Base-by-base conservation (phyloP, 1,284 basidiomycete genomes). In the Spongispora temasekensis region DNA sequence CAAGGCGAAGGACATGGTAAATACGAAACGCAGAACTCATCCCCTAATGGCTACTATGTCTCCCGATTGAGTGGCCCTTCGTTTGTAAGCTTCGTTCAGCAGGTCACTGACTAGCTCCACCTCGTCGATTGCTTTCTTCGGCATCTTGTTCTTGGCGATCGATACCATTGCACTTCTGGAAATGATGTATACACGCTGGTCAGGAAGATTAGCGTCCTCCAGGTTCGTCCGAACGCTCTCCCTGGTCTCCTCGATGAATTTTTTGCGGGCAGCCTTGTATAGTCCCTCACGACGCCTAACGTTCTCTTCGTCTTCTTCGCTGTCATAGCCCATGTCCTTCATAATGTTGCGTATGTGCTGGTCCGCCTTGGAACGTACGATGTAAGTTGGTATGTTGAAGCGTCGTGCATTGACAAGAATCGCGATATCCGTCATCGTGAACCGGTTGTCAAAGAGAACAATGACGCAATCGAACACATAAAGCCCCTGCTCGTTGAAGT, bases 341-440 rank as follows among this genome's bases (percentile, higher is more conserved):
- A 68, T 66, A 32, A 73, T 42, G 57, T 75, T 76, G 31, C 12
- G 31, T 7, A 32, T 32, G 12, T 32, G 31, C 31, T 32, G 31
- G 31, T 32, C 31, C 12, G 31, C 31, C 31, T 32, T 32, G 31
- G 31, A 32, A 7, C 31, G 31, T 32, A 32, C 31, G 31, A 32
- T 32, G 31, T 68, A 71, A 1, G 66, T 64, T 9, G 76, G 76
- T 42, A 76, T 76, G 1, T 63, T 60, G 62, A 68, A 76, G 17
- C 66, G 68, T 32, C 61, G 64, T 34, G 65, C 68, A 57, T 73
- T 77, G 2, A 56, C 32, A 17, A 72, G 44, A 23, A 72, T 71
- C 13, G 70, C 71, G 46, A 64, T 56, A 48, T 73, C 31, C 7
- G 31, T 32, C 31, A 32, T 32, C 31, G 31, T 32, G 31, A 32